Evolutionary conservation across 2,329 filamentous ascomycete species (phyloP), one percentile per base, ranked within the genome.

Genomic region (Microsporum audouinii): DNA sequence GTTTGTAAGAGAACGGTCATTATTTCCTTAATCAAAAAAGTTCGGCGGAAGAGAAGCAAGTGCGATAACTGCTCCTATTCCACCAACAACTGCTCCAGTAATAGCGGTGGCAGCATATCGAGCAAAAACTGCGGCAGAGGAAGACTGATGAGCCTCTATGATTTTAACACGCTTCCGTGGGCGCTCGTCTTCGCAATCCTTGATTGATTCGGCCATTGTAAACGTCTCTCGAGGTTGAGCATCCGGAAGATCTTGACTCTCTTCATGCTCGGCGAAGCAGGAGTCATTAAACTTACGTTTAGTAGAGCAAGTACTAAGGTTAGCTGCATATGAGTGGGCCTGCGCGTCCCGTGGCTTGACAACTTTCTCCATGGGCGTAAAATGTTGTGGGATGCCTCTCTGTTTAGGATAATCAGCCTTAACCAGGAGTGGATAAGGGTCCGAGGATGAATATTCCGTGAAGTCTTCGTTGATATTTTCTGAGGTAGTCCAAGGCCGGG

Each of bases 31-130:
- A 43, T 69, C 65, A 65, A 78, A 78, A 65, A 72, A 78, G 58
- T 77, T 74, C 4, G 71, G 67, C 6, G 76, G 76, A 12, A 78
- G 69, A 29, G 75, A 69, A 10, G 75, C 74, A 51, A 78, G 68
- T 17, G 72, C 66, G 47, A 72, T 69, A 45, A 78, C 69, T 14
- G 74, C 74, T 27, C 75, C 72, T 38, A 78, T 67, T 4, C 75
- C 72, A 57, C 76, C 76, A 49, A 76, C 69, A 14, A 76, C 62
- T 39, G 74, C 74, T 29, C 76, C 75, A 3, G 73, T 63, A 2
- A 74, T 61, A 31, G 76, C 75, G 33, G 72, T 73, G 23, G 72
- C 70, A 34, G 73, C 73, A 66, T 77, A 73, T 60, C 70, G 72
- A 55, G 68, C 65, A 29, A 77, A 59, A 29, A 58, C 68, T 2